phyloP scores from a whole-genome alignment of 352 stramenopile species.

The Elongisporangium senticosum region DNA sequence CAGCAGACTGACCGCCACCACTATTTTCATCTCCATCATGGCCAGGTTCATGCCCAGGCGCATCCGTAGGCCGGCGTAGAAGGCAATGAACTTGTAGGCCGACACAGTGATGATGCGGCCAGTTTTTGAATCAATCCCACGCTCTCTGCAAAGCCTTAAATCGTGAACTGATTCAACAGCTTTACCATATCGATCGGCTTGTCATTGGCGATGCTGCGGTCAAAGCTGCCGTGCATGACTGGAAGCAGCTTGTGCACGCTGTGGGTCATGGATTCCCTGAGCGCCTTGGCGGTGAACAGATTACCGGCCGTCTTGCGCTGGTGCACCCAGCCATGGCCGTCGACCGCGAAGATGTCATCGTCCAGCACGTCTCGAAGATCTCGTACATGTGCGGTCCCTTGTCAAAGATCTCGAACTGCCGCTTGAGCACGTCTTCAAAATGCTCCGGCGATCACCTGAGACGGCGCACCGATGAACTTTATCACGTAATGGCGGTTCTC shows the following conservation, averaged over 20 bases:
- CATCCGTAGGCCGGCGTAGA: conserved; percentile 32
- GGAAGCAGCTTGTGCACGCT: conserved; percentile 12
- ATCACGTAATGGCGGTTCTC: conserved; percentile 28
- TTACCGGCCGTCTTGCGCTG: conserved; percentile 31
- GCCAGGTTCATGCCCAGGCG: conserved; percentile 47
- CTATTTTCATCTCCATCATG: conserved; percentile 39
- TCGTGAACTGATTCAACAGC: not conserved
- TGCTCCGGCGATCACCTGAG: conserved; percentile 38
- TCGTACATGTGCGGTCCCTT: conserved; percentile 42
- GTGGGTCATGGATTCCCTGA: conserved; percentile 20
- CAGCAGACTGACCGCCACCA: conserved; percentile 16
- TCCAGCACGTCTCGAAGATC: conserved; percentile 60
- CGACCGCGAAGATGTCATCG: conserved; percentile 48
- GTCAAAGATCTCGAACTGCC: conserved; percentile 44
- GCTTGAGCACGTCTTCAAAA: conserved; percentile 52
- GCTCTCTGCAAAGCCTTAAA: conserved; percentile 1
- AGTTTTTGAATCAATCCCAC: conserved; percentile 29
- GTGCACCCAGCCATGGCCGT: conserved; percentile 29
- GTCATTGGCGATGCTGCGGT: not conserved
- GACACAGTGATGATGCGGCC: conserved; percentile 18
- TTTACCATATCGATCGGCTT: not conserved
- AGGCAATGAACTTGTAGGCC: conserved; percentile 40
- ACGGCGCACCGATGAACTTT: conserved; percentile 25
- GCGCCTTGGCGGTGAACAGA: conserved; percentile 25
- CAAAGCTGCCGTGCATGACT: not conserved